A percentile compares a stretch with the other conserved stretches of the same genome.
phyloP scores from a whole-genome alignment of 805 yeast genomes.

The Metschnikowia similis region DNA sequence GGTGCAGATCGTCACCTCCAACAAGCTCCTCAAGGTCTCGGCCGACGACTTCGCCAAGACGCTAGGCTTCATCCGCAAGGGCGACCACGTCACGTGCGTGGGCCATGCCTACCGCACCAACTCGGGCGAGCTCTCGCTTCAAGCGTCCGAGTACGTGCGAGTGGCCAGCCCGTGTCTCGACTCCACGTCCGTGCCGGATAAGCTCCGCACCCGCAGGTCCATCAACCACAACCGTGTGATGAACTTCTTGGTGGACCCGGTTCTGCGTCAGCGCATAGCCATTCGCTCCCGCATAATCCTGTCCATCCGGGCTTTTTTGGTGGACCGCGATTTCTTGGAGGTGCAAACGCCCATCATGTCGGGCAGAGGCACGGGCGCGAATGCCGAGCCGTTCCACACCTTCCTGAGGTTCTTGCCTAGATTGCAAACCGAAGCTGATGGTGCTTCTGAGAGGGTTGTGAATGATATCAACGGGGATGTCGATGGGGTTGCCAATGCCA shows the following conservation, averaged over 20 bases:
- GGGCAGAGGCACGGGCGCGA: constrained; percentile 79
- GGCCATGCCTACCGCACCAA: constrained; percentile 77
- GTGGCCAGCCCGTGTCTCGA: constrained; percentile 64
- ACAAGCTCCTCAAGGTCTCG: constrained; percentile 40
- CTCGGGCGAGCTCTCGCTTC: constrained; percentile 73
- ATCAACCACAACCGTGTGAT: constrained; percentile 67
- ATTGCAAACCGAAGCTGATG: background rate
- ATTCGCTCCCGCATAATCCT: constrained; percentile 55
- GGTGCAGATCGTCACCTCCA: constrained; percentile 62
- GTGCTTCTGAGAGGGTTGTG: background rate
- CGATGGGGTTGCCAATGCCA: too few species aligned
- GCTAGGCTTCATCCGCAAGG: constrained; percentile 51
- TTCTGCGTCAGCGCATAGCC: constrained; percentile 42
- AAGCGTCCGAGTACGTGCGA: constrained; percentile 44
- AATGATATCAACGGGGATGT: too few species aligned
- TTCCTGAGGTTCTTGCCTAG: constrained; percentile 31
- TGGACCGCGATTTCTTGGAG: constrained; percentile 57
- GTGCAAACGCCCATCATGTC: constrained; percentile 87
- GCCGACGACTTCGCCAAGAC: constrained; percentile 37
- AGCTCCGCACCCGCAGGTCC: constrained; percentile 49
- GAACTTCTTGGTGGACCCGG: constrained; percentile 61
- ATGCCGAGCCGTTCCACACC: constrained; percentile 83
- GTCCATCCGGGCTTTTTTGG: constrained; percentile 55
- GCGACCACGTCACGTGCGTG: constrained; percentile 62
- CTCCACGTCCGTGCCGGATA: constrained; percentile 50